phyloP scores from a whole-genome alignment of 305 asterid genomes.

The Withania somnifera region DNA sequence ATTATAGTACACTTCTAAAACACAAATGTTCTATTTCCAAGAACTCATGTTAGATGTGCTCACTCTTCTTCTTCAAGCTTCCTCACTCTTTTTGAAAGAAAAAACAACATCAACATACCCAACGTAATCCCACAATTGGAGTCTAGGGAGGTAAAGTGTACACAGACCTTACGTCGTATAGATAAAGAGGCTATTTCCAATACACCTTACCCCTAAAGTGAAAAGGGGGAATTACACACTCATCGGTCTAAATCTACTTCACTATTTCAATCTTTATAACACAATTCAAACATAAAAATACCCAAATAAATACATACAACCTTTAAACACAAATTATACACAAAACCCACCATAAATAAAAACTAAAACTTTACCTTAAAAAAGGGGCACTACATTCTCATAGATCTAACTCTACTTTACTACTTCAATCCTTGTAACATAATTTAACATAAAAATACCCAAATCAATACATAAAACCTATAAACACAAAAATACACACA shows the following conservation, averaged over 20 bases:
- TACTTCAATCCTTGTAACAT: not conserved
- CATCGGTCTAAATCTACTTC: constrained; percentile 22
- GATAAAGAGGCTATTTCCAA: too few species aligned
- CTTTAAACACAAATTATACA: not conserved
- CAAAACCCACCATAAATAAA: not conserved
- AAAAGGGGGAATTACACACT: not conserved
- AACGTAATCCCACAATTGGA: too few species aligned
- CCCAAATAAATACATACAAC: not conserved
- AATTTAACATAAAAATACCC: constrained; percentile 6
- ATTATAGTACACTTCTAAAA: not conserved
- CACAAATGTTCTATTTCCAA: not conserved
- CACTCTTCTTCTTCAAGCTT: not conserved
- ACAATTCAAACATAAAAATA: constrained; percentile 5
- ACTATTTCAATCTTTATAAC: not conserved
- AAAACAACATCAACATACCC: not conserved
- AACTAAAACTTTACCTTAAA: not conserved
- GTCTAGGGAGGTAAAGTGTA: too few species aligned
- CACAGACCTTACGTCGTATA: too few species aligned
- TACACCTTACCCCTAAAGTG: not conserved
- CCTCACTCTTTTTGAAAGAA: not conserved
- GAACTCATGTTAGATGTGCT: not conserved
- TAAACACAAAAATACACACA: not conserved
- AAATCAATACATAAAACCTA: not conserved
- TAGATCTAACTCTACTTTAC: constrained; percentile 19
- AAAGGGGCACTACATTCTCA: not conserved